Conservation (phyloP, 331 rosid species). For the Phaseolus coccineus region DNA sequence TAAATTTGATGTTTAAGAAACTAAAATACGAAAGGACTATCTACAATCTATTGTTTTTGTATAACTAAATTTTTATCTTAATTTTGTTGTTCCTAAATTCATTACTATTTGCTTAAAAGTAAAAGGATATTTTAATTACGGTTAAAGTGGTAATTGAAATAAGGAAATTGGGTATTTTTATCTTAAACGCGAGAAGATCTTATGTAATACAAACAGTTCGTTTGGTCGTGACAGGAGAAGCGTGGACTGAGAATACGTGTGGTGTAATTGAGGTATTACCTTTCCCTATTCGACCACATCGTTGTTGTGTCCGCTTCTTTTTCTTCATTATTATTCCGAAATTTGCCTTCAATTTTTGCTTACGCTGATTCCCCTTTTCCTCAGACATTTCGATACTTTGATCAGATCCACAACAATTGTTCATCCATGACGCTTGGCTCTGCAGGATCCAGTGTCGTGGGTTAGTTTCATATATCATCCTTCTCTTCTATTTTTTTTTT, state of each 20-base stretch:
- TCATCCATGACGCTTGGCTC: conserved; percentile 98
- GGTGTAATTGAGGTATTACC: neutral
- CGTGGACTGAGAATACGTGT: neutral
- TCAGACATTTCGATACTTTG: conserved; percentile 35
- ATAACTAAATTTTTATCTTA: too few species aligned
- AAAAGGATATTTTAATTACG: neutral
- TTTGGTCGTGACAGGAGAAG: neutral
- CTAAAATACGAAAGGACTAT: too few species aligned
- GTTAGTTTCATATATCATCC: conserved; percentile 54
- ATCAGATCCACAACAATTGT: conserved; percentile 69
- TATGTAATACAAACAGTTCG: neutral
- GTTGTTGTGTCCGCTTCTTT: neutral
- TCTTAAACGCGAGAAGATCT: neutral
- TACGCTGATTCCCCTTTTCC: conserved; percentile 54
- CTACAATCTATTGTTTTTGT: too few species aligned
- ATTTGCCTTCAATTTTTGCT: conserved; percentile 18
- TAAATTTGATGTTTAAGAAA: too few species aligned
- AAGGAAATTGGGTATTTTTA: neutral
- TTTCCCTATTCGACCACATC: neutral
- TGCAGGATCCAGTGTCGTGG: conserved; percentile 97
- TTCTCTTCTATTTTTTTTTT: neutral
- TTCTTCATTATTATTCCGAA: neutral
- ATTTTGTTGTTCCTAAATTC: too few species aligned
- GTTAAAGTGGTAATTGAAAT: neutral
- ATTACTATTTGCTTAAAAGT: neutral